Conservation (phyloP, 2,329 filamentous ascomycete species). For the Graphilbum fragrans region DNA sequence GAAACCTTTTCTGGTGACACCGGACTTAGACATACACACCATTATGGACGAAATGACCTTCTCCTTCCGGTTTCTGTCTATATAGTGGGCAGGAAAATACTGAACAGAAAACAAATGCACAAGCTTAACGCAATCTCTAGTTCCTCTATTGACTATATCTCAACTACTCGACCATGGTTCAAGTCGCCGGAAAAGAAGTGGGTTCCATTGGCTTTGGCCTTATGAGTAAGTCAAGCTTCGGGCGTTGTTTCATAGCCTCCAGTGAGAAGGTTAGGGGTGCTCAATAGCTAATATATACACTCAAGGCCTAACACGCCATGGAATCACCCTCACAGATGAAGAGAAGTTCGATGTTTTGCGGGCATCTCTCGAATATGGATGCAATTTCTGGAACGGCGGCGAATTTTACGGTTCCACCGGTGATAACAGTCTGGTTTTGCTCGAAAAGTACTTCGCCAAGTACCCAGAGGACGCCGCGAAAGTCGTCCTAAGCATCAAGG, state of each 20-base stretch:
- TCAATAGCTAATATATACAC: no score
- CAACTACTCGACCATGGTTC: no score
- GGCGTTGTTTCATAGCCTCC: background rate
- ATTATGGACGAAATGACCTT: no score
- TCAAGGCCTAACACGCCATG: slow-evolving; percentile 31
- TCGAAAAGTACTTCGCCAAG: slow-evolving; percentile 49
- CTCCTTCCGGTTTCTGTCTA: no score
- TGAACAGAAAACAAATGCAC: no score
- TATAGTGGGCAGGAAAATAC: no score
- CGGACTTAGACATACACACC: no score
- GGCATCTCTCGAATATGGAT: slow-evolving; percentile 30
- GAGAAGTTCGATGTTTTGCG: slow-evolving; percentile 43
- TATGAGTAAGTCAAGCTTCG: slow-evolving; percentile 14
- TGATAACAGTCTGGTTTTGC: slow-evolving; percentile 43
- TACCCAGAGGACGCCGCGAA: slow-evolving; percentile 53
- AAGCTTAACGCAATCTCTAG: no score
- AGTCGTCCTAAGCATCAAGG: slow-evolving; percentile 52
- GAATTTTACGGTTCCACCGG: slow-evolving; percentile 52
- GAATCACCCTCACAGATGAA: slow-evolving; percentile 26
- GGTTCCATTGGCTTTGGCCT: slow-evolving; percentile 19
- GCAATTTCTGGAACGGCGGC: slow-evolving; percentile 48
- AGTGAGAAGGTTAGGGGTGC: no score
- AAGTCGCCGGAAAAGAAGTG: slow-evolving; percentile 8
- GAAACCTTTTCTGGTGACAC: no score
- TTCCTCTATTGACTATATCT: no score